Conservation (phyloP, 2,329 filamentous ascomycete genomes). For the Zasmidium angulare region DNA sequence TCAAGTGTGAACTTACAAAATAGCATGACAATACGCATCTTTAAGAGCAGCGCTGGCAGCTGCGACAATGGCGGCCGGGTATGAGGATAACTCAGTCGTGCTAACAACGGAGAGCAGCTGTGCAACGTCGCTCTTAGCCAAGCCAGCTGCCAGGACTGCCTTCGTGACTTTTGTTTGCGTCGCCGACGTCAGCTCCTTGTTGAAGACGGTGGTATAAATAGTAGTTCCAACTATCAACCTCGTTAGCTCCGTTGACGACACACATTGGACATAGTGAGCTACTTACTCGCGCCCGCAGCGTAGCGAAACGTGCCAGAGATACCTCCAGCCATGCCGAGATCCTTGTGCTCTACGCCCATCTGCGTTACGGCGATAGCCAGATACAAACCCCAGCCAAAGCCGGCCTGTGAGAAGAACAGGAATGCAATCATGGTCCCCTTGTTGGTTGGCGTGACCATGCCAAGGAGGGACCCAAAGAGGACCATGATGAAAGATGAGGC, state of each 20-base stretch:
- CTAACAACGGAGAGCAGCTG: slow-evolving; percentile 11
- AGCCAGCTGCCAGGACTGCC: slow-evolving; percentile 20
- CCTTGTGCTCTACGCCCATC: slow-evolving; percentile 31
- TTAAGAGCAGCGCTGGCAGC: slow-evolving; percentile 11
- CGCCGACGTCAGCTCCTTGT: slow-evolving; percentile 13
- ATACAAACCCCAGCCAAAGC: slow-evolving; percentile 36
- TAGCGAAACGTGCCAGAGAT: slow-evolving; percentile 18
- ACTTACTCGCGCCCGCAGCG: slow-evolving; percentile 12
- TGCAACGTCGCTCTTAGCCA: slow-evolving; percentile 7
- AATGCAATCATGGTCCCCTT: slow-evolving; percentile 33
- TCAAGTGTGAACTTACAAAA: slow-evolving; percentile 1
- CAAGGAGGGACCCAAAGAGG: slow-evolving; percentile 48
- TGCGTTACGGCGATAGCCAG: slow-evolving; percentile 35
- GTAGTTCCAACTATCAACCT: slow-evolving; percentile 7
- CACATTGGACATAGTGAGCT: background rate
- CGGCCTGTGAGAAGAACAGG: slow-evolving; percentile 21
- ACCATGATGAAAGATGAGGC: slow-evolving; percentile 49
- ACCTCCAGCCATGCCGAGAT: slow-evolving; percentile 25
- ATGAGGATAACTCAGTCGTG: slow-evolving; percentile 7
- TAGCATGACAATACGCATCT: slow-evolving; percentile 15
- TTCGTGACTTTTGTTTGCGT: slow-evolving; percentile 12
- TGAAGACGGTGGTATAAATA: slow-evolving; percentile 22
- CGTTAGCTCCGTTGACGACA: background rate
- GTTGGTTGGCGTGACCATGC: slow-evolving; percentile 43
- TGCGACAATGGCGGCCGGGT: slow-evolving; percentile 8